Evolutionary conservation across 176 grass and related monocot genomes (phyloP).

Genomic region (Aegilops longissima): DNA sequence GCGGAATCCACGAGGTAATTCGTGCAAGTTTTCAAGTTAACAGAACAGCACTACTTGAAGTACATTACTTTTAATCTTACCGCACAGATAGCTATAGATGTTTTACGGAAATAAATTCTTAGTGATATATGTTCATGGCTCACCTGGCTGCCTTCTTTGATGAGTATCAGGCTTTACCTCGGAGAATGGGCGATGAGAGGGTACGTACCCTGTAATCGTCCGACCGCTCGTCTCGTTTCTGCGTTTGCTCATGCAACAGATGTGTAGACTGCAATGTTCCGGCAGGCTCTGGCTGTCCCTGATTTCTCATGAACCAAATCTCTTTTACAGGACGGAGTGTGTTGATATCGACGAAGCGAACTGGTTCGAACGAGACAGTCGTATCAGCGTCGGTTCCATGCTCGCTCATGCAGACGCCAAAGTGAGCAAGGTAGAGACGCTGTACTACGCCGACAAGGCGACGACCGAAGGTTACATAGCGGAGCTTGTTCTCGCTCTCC

Average conservation of each 20-base stretch:
- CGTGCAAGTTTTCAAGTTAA: neutral
- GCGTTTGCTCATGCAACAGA: neutral
- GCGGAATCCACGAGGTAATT: slow-evolving; percentile 48
- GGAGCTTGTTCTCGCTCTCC: slow-evolving; percentile 49
- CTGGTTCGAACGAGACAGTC: neutral
- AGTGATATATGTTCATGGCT: neutral
- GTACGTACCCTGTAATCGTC: neutral
- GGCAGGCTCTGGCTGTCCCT: neutral
- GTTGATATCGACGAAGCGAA: neutral
- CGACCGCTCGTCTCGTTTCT: neutral
- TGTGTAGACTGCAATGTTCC: neutral
- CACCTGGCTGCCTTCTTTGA: neutral
- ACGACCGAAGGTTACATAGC: slow-evolving; percentile 46
- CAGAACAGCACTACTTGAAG: neutral
- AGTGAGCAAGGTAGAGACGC: slow-evolving; percentile 45
- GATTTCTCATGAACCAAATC: neutral
- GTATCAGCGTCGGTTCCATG: neutral
- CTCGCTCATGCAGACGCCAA: neutral
- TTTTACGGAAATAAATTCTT: neutral
- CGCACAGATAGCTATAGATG: neutral
- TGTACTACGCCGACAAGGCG: slow-evolving; percentile 51
- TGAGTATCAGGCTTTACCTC: neutral
- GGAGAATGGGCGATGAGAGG: neutral
- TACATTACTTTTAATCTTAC: neutral
- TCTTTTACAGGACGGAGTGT: neutral